Percentiles rank a stretch among this genome's conserved stretches.
These are phyloP conservation scores for Phylloporus scabripes DNA, from an alignment of 768 basidiomycete species.

Conservation along the genomic window DNA sequence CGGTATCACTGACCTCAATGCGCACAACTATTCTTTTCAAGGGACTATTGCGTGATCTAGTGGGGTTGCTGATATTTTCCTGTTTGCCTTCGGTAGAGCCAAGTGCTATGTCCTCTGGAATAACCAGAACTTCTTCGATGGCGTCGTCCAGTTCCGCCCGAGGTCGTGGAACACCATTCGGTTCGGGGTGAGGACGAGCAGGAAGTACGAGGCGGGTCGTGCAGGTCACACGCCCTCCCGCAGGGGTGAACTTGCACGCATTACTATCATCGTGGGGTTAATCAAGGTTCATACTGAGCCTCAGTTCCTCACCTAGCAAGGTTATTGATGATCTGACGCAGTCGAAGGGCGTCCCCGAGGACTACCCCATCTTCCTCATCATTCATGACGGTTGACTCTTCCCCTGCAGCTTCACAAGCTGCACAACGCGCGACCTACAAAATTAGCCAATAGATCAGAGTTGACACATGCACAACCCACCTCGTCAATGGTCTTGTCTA, in stretches of 20 bases:
- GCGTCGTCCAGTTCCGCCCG: slow-evolving; percentile 8
- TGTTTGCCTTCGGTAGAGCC: background rate
- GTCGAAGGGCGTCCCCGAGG: slow-evolving; percentile 76
- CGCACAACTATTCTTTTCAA: slow-evolving; percentile 72
- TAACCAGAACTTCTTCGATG: slow-evolving; percentile 22
- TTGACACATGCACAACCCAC: slow-evolving; percentile 27
- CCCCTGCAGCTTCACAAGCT: slow-evolving; percentile 55
- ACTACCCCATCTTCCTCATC: slow-evolving; percentile 58
- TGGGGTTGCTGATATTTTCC: background rate
- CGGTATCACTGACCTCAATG: slow-evolving; percentile 79
- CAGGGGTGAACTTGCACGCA: slow-evolving; percentile 74
- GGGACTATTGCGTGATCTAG: slow-evolving; percentile 10
- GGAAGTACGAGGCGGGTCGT: slow-evolving; percentile 54
- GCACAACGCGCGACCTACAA: slow-evolving; percentile 53
- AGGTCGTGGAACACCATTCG: background rate
- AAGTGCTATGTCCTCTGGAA: slow-evolving; percentile 34
- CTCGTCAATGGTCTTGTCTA: slow-evolving; percentile 64
- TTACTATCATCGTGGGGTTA: slow-evolving; percentile 41
- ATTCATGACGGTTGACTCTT: slow-evolving; percentile 22
- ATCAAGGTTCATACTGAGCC: background rate
- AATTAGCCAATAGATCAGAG: background rate
- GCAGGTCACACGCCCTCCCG: slow-evolving; percentile 63
- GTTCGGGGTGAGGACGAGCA: slow-evolving; percentile 15
- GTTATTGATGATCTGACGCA: slow-evolving; percentile 80
- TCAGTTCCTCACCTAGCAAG: slow-evolving; percentile 53